These are phyloP conservation scores for Scheffersomyces stipitis DNA, from an alignment of 805 yeast genomes.

Conservation along the genomic window DNA sequence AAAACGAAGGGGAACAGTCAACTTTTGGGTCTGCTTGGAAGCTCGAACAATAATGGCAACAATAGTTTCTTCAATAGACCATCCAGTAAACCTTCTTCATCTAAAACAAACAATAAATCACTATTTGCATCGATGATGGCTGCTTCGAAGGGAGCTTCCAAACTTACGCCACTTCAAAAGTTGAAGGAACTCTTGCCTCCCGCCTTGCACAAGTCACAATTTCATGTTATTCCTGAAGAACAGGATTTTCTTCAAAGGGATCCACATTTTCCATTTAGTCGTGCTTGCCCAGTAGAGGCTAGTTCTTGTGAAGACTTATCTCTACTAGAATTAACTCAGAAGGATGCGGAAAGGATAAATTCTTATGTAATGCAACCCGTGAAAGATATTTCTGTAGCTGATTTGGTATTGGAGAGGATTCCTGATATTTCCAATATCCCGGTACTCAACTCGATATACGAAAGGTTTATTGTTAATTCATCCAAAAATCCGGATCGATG, in stretches of 20 bases:
- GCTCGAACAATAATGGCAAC: neutral
- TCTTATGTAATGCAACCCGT: neutral
- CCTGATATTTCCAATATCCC: constrained; percentile 10
- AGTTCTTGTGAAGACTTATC: neutral
- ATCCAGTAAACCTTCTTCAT: constrained; percentile 10
- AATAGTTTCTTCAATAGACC: constrained; percentile 5
- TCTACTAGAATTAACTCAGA: neutral
- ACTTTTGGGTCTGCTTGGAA: neutral
- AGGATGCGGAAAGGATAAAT: neutral
- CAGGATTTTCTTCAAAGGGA: neutral
- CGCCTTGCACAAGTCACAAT: constrained; percentile 20
- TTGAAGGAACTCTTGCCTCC: constrained; percentile 35
- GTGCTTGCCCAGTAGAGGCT: neutral
- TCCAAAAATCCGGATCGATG: neutral
- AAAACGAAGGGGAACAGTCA: neutral
- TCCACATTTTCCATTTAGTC: neutral
- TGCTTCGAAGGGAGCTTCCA: constrained; percentile 22
- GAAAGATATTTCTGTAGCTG: neutral
- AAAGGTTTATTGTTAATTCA: constrained; percentile 5
- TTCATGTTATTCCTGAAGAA: constrained; percentile 31
- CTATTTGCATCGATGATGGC: constrained; percentile 43
- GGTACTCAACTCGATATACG: constrained; percentile 9
- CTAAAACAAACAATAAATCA: constrained; percentile 6
- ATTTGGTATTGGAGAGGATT: constrained; percentile 5
- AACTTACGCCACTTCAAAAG: constrained; percentile 30